Base-by-base conservation (phyloP, 768 basidiomycete species). In the Naganishia vaughanmartiniae region DNA sequence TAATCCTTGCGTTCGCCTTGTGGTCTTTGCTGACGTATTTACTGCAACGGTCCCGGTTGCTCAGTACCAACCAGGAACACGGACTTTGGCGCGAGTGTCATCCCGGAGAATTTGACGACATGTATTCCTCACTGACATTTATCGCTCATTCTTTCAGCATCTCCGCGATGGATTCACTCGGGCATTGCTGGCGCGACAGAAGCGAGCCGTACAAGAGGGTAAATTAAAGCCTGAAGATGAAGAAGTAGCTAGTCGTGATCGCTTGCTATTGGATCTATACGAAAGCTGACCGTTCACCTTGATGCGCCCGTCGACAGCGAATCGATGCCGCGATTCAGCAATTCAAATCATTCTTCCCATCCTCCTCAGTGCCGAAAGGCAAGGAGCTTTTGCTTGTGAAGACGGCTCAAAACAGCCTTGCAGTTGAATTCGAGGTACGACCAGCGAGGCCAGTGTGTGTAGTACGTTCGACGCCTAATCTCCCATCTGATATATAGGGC, bases 141-240 rank as follows among this genome's bases (percentile, higher is more conserved):
- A 34, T 34, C 21, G 24, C 28, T 24, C 54, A 79, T n/a, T 1
- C 24, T 10, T 17, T n/a, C 24, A 63, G 60, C 83, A 84, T 67
- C 78, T 84, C 0, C 78, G 83, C 19, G 83, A 84, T 71, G 83
- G 79, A 0, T 83, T 84, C 72, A 80, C 81, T 0, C 73, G 83
- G 15, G 81, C 82, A 2, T 67, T 84, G 33, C 66, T 76, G 31
- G 82, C 81, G 0, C 75, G 83, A 5, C 76, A 83, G 65, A 83
- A 83, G 72, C 65, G 78, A 4, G 79, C 82, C 9, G 71, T 72
- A 24, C 72, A 76, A 17, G 67, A 75, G 0, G 72, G 75, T 0
- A 33, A 65, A 26, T 31, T 83, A 14, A 73, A 74, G 1, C 75
- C 77, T 0, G 74, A 70, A 2, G 78, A 80, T n/a, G 76, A 75